Conservation (phyloP, 2,329 filamentous ascomycete genomes). For the Ophiostoma perfectum region DNA sequence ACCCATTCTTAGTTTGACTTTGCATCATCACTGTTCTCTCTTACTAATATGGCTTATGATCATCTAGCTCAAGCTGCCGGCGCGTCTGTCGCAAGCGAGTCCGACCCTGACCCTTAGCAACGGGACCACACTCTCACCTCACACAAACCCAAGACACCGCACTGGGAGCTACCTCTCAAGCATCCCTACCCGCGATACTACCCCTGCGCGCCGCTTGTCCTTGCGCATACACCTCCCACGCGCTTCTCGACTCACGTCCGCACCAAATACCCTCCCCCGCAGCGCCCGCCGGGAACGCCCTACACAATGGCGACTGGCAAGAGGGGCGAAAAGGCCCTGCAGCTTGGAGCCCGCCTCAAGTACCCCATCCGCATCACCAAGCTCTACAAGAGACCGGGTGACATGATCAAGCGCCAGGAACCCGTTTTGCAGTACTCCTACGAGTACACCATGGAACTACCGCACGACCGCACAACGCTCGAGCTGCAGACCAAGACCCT, state of each 20-base stretch:
- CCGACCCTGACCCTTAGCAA: conserved; percentile 3
- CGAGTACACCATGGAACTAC: conserved; percentile 69
- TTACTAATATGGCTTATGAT: conserved; percentile 26
- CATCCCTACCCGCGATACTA: conserved; percentile 22
- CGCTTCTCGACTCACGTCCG: conserved; percentile 23
- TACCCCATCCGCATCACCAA: conserved; percentile 93
- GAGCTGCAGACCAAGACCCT: conserved; percentile 62
- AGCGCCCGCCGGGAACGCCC: neutral
- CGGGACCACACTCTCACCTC: neutral
- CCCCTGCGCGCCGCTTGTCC: conserved; percentile 18
- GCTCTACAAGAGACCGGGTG: conserved; percentile 69
- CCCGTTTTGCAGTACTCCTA: conserved; percentile 83
- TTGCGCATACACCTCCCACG: conserved; percentile 20
- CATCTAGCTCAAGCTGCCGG: conserved; percentile 1
- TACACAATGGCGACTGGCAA: conserved; percentile 25
- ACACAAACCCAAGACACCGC: neutral
- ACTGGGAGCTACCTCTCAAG: conserved; percentile 17
- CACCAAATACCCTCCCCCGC: conserved; percentile 23
- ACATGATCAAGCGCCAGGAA: conserved; percentile 69
- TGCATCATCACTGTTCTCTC: conserved; percentile 18
- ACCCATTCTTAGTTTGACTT: conserved; percentile 20
- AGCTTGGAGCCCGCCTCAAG: conserved; percentile 60
- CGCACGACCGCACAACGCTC: conserved; percentile 52
- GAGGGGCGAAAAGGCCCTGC: conserved; percentile 35
- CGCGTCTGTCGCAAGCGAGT: neutral